Percentiles rank a stretch among this genome's conserved stretches.
phyloP scores from a whole-genome alignment of 495 filamentous ascomycete species.

The Penicillium simplicissimum region DNA sequence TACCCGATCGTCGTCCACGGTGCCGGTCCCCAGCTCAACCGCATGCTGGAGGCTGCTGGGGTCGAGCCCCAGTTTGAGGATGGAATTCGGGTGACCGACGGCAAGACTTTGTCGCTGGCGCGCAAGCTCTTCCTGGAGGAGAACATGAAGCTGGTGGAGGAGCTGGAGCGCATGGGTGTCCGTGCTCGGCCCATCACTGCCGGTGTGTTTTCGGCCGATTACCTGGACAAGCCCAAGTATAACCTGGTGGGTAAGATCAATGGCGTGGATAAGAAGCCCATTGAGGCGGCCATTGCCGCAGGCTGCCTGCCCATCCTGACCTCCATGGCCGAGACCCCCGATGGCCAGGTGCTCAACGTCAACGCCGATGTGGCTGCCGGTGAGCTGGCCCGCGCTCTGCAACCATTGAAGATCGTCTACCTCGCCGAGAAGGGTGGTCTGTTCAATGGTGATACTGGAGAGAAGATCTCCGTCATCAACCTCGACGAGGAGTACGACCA shows the following conservation, averaged over 20 bases:
- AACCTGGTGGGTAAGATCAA: conserved; percentile 95
- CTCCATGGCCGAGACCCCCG: conserved; percentile 92
- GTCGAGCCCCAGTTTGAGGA: conserved; percentile 97
- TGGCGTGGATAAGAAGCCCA: conserved; percentile 85
- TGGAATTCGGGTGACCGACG: conserved; percentile 93
- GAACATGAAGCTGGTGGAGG: conserved; percentile 93
- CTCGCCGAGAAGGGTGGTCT: conserved; percentile 96
- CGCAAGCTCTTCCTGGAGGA: conserved; percentile 91
- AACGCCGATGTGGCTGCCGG: conserved; percentile 97
- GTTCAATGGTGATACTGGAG: conserved; percentile 87
- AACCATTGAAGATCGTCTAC: conserved; percentile 98
- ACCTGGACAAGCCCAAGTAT: conserved; percentile 92
- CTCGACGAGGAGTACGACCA: conserved; percentile 96
- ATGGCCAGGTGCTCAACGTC: conserved; percentile 95
- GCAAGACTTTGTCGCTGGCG: conserved; percentile 89
- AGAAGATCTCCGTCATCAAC: conserved; percentile 98
- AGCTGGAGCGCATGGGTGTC: conserved; percentile 87
- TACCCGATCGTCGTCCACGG: conserved; percentile 97
- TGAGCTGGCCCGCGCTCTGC: conserved; percentile 83
- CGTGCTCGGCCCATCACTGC: conserved; percentile 88
- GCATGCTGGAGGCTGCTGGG: conserved; percentile 84
- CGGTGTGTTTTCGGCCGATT: conserved; percentile 93
- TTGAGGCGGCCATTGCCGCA: conserved; percentile 88
- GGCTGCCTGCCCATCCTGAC: conserved; percentile 93
- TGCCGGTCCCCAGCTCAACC: conserved; percentile 94